A percentile compares a stretch with the other conserved stretches of the same genome.
These are phyloP conservation scores for Rubus idaeus DNA, from an alignment of 306 rosid species.

Conservation along the genomic window DNA sequence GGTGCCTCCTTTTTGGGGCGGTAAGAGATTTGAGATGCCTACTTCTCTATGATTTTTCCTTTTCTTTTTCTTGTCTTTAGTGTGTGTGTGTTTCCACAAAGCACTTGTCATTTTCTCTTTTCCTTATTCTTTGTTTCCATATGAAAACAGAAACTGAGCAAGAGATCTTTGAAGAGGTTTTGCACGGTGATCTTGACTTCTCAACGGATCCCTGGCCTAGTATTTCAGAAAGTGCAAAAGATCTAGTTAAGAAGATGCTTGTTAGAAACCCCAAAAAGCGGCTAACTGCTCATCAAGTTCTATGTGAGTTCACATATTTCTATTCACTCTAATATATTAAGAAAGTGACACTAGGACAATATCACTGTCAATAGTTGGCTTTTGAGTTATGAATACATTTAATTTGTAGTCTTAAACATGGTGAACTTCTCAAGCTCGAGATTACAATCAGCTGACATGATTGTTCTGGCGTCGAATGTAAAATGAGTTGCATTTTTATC, in stretches of 20 bases:
- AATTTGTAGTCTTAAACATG: not conserved
- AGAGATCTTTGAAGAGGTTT: constrained; percentile 66
- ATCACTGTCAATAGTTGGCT: not conserved
- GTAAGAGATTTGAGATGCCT: constrained; percentile 43
- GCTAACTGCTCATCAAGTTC: constrained; percentile 68
- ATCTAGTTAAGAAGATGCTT: constrained; percentile 77
- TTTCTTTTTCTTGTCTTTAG: not conserved
- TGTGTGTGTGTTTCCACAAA: constrained; percentile 1
- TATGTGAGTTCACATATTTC: constrained; percentile 49
- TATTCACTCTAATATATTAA: too few relatives aligned
- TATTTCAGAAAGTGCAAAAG: constrained; percentile 78
- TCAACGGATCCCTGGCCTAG: constrained; percentile 84
- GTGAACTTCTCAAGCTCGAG: not conserved
- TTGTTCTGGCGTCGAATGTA: not conserved
- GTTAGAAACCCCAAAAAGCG: constrained; percentile 70
- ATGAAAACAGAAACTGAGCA: constrained; percentile 57
- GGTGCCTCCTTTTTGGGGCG: constrained; percentile 97
- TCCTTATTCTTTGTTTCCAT: constrained; percentile 6
- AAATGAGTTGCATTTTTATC: not conserved
- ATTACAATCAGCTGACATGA: not conserved
- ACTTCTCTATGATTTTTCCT: not conserved
- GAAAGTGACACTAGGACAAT: not conserved
- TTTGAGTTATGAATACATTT: not conserved
- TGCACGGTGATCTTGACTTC: constrained; percentile 67
- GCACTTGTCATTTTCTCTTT: not conserved